A percentile compares a stretch with the other conserved stretches of the same genome.
These are phyloP conservation scores for Nakaseomyces bracarensis DNA, from an alignment of 1,139 yeast species.

Conservation along the genomic window DNA sequence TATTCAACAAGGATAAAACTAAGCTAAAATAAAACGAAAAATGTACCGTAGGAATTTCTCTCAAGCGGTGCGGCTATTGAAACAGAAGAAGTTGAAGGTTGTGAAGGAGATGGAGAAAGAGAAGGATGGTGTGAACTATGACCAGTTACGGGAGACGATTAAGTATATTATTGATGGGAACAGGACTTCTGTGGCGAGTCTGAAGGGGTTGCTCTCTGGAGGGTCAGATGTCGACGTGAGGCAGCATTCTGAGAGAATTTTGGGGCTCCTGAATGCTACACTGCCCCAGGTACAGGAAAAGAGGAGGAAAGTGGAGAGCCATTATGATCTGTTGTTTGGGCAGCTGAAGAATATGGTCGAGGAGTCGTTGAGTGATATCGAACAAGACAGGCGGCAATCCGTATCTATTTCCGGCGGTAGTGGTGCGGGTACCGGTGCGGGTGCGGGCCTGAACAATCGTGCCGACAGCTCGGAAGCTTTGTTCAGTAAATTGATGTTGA, in stretches of 20 bases:
- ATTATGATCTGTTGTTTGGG: conserved; percentile 25
- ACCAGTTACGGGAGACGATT: conserved; percentile 22
- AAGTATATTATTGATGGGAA: conserved; percentile 22
- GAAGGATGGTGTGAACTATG: conserved; percentile 11
- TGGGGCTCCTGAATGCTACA: conserved; percentile 24
- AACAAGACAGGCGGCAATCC: too few relatives aligned
- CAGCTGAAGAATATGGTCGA: conserved; percentile 23
- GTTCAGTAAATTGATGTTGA: neutral
- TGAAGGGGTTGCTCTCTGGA: conserved; percentile 9
- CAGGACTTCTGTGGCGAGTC: conserved; percentile 10
- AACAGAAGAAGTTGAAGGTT: conserved; percentile 1
- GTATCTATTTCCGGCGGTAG: neutral
- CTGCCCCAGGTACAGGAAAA: conserved; percentile 23
- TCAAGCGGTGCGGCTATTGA: conserved; percentile 3
- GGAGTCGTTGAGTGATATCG: conserved; percentile 11
- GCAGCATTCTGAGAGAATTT: conserved; percentile 23
- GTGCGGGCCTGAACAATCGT: neutral
- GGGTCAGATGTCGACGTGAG: conserved; percentile 12
- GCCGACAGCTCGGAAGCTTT: neutral
- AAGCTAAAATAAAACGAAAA: neutral
- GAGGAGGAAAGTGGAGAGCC: conserved; percentile 21
- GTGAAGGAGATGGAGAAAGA: too few relatives aligned
- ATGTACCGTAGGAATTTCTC: conserved; percentile 2
- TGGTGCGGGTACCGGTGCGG: too few relatives aligned
- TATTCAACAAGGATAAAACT: too few relatives aligned